Base-by-base conservation (phyloP, 73 alveolate genomes). In the Paramecium sexaurelia region DNA sequence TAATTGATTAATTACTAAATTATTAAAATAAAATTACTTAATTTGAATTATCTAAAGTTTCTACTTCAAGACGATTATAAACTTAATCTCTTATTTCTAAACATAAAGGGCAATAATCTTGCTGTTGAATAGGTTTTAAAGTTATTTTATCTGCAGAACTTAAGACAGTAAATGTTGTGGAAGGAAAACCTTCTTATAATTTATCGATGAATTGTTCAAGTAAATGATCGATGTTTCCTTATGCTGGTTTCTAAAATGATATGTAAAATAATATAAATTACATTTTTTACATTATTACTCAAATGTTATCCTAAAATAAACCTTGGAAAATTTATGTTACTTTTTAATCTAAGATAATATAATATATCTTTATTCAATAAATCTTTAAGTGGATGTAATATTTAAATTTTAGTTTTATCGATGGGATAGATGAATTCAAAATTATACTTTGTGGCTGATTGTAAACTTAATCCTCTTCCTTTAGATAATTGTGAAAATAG, bases 31-130 rank as follows among this genome's bases (percentile, higher is more conserved):
- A 9, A 1, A 4, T 32, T 69, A 69, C 85, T 35, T 69, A 75
- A 75, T 75, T 75, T 6, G 73, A 40, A 75, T 75, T 75, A 32
- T 75, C 89, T 19, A 75, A 41, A 26, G 89, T 40, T 75, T 75
- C 89, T 7, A 75, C 71, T 75, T 75, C 89, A 37, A 39, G 68
- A 19, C 69, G 17, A 75, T 75, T 75, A 29, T 75, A 75, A 40
- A 75, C 89, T 41, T 39, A 10, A 40, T 75, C 89, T n/a, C 37
- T 33, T 0, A 37, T 19, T 27, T 37, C 33, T 10, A 75, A 40
- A 5, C 89, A 75, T n/a, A 75, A n/a, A 8, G 89, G 89, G 40
- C 89, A 75, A 40, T 75, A 22, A n/a, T 40, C 7, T 9, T 20
- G 7, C 15, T 36, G 7, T n/a, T 11, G 5, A 39, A 75, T n/a